Evolutionary conservation across 495 filamentous ascomycete species (phyloP), one percentile per base, ranked within the genome.

Genomic region (Umbilicaria muhlenbergii): DNA sequence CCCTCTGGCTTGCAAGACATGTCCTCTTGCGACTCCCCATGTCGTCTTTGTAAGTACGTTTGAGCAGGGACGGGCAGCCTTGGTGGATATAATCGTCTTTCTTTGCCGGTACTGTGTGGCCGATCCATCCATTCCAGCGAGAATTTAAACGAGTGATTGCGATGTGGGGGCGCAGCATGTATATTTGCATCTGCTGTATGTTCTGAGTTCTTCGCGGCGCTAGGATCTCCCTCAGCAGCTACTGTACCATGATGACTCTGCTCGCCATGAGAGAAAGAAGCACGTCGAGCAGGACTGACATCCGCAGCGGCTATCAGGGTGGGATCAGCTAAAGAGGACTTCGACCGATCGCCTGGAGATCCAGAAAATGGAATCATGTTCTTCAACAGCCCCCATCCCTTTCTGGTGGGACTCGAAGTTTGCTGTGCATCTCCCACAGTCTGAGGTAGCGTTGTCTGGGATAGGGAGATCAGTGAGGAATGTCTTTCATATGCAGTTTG

Each of bases 61-160:
- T 82, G 78, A 1, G 86, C 79, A 3, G 80, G 73, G 2, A 74
- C 70, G 2, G 91, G 89, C 2, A 96, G 70, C 31, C 81, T 74
- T 0, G 91, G 87, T 6, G 81, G 71, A 41, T 67, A 72, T 5
- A 95, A 70, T 11, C 68, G 71, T 47, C 75, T 70, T 51, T 81
- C 72, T 42, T 69, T 64, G 37, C 66, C 66, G 3, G 61, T 60
- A 49, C 59, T 65, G 16, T 70, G 65, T 7, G 68, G 70, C 41
- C 70, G 68, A 38, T 78, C 77, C 46, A 77, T 69, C 74, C 74
- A 85, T 57, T 88, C 83, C 16, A 87, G 64, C 0, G 81, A 83
- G 58, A 88, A 87, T 49, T 80, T 83, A 65, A 87, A 88, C 44
- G 67, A 75, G 52, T 70, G 81, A 13, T 66, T 67, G 40, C 78